Conservation (phyloP, 768 basidiomycete genomes). For the Paxillus ammoniavirescens region DNA sequence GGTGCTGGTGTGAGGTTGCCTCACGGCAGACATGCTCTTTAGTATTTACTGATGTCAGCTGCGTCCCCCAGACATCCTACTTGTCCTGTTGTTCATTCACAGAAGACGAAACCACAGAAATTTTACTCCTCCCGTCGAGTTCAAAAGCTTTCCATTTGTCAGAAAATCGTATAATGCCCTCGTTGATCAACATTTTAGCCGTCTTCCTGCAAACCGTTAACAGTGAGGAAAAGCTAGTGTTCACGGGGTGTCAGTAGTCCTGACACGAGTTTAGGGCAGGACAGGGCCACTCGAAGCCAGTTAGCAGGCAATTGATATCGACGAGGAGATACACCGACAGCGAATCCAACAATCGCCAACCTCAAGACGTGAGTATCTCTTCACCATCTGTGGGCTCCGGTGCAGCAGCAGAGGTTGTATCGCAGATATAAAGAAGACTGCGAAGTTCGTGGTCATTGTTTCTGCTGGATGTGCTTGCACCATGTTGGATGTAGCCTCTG, state of each 20-base stretch:
- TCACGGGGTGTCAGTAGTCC: slow-evolving; percentile 20
- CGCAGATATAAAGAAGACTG: neutral
- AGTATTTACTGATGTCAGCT: neutral
- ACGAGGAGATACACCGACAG: slow-evolving; percentile 11
- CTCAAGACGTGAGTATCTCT: slow-evolving; percentile 39
- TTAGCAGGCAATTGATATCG: slow-evolving; percentile 1
- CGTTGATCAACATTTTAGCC: too few relatives aligned
- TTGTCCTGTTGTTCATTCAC: neutral
- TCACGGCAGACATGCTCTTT: neutral
- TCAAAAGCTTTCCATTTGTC: too few relatives aligned
- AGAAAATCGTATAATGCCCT: too few relatives aligned
- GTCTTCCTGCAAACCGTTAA: too few relatives aligned
- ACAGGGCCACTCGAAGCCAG: neutral
- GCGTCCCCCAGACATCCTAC: slow-evolving; percentile 19
- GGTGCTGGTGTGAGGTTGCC: slow-evolving; percentile 13
- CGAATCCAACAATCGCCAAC: slow-evolving; percentile 21
- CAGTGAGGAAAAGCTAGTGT: slow-evolving; percentile 16
- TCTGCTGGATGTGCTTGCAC: slow-evolving; percentile 49
- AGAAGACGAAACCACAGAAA: neutral
- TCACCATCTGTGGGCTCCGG: neutral
- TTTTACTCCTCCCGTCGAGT: neutral
- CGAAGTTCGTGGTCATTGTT: neutral
- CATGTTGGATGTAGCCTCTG: slow-evolving; percentile 39
- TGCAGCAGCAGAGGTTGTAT: neutral
- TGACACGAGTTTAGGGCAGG: slow-evolving; percentile 28